These are phyloP conservation scores for Penicillium sp. DNA, from an alignment of 2,329 filamentous ascomycete genomes.

Conservation along the genomic window DNA sequence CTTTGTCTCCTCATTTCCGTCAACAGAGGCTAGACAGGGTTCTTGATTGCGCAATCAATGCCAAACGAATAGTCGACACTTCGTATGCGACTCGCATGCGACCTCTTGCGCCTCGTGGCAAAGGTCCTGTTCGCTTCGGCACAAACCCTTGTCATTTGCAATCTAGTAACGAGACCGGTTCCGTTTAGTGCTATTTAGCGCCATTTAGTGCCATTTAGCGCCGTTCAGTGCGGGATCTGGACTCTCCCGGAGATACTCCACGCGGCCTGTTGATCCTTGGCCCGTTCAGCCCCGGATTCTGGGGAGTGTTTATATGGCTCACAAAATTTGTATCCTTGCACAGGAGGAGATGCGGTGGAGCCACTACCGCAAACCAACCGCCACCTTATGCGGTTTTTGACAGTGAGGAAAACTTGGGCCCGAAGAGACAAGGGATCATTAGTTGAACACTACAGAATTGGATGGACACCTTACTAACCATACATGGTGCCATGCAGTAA, in stretches of 20 bases:
- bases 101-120: constrained; percentile 2
- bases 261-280: not conserved
- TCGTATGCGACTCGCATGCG: not conserved
- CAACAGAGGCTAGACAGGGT: constrained; percentile 5
- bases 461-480: no score
- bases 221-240: not conserved
- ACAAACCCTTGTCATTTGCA: constrained; percentile 7
- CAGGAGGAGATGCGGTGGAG: not conserved
- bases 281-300: no score
- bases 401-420: not conserved
- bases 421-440: no score
- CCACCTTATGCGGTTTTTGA: not conserved
- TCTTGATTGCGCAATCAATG: constrained; percentile 6
- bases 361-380: not conserved
- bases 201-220: not conserved
- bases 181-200: not conserved
- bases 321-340: not conserved
- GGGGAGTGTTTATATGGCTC: not conserved
- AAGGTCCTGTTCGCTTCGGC: constrained; percentile 3
- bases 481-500: no score
- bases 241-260: not conserved
- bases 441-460: not conserved
- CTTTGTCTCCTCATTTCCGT: not conserved
- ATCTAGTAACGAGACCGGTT: constrained; percentile 2
- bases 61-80: not conserved